Base-by-base conservation (phyloP, 192 early-diverging fungal species). In the Podochytrium sp. region DNA sequence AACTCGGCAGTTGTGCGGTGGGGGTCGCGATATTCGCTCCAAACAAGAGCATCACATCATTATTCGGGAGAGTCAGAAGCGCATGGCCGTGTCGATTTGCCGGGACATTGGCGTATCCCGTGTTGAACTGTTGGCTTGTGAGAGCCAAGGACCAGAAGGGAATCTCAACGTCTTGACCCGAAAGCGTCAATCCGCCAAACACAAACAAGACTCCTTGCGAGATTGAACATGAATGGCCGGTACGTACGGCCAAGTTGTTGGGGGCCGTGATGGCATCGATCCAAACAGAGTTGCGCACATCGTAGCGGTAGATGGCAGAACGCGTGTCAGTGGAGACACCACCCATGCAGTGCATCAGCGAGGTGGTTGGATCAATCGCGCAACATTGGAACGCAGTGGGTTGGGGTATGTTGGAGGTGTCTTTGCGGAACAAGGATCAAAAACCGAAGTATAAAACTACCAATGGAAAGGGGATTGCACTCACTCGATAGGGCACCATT, bases 361-460 rank as follows among this genome's bases (percentile, higher is more conserved):
- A 59, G 7, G 69, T 34, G 3, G 25, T 12, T 6, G 53, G 27
- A n/a, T 71, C 39, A 10, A 59, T 25, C 25, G 69, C 69, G 30
- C 69, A 71, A 41, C 69, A 71, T 37, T 71, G 69, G 40, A 71
- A 71, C 6, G 53, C 23, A 16, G 57, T 40, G 4, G 57, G 69
- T 14, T 27, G 69, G 5, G 69, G 69, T 6, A 29, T 39, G 32
- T 10, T 10, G 27, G 60, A 62, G 35, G 23, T 57, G 30, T 57
- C 55, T 57, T 12, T n/a, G n/a, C n/a, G n/a, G n/a, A n/a, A n/a
- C n/a, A n/a, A n/a, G n/a, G n/a, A n/a, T n/a, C 14, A 32, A 25
- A 57, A 57, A 47, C 43, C 43, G 10, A 16, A 47, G n/a, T 47
- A 16, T 16, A 20, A 10, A 20, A 10, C 43, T 47, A 20, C 10